Percentiles rank a stretch among this genome's conserved stretches.
These are phyloP conservation scores for Tulasnella calospora DNA, from an alignment of 768 basidiomycete genomes.

Conservation along the genomic window DNA sequence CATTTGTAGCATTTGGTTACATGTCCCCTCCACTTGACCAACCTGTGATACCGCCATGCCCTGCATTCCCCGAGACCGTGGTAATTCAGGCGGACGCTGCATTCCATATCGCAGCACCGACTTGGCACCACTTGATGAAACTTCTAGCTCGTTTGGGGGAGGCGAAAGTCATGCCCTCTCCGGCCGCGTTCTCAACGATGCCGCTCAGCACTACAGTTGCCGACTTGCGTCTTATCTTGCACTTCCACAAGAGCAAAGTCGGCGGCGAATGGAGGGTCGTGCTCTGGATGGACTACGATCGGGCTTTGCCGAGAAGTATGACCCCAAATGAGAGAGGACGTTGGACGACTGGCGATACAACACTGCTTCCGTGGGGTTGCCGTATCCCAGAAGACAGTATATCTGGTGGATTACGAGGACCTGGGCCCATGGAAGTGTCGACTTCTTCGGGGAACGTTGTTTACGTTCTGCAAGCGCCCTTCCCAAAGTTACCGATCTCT, in stretches of 20 bases:
- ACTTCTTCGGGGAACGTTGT: neutral
- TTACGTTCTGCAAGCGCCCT: slow-evolving; percentile 16
- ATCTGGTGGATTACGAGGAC: neutral
- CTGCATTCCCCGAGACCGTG: slow-evolving; percentile 65
- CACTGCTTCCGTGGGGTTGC: slow-evolving; percentile 52
- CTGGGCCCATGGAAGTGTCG: slow-evolving; percentile 6
- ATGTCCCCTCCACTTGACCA: neutral
- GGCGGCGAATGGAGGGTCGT: slow-evolving; percentile 62
- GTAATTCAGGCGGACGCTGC: slow-evolving; percentile 65
- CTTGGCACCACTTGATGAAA: slow-evolving; percentile 68
- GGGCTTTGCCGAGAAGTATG: slow-evolving; percentile 48
- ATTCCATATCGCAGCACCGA: slow-evolving; percentile 67
- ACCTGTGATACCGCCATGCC: slow-evolving; percentile 44
- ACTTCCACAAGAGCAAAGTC: slow-evolving; percentile 64
- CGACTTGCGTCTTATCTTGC: slow-evolving; percentile 66
- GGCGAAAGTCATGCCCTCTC: slow-evolving; percentile 63
- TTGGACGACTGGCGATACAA: slow-evolving; percentile 57
- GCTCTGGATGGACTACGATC: slow-evolving; percentile 72
- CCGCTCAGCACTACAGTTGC: slow-evolving; percentile 37
- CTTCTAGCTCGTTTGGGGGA: slow-evolving; percentile 68
- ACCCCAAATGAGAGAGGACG: slow-evolving; percentile 44
- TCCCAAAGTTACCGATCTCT: slow-evolving; percentile 16
- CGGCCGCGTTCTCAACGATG: slow-evolving; percentile 60
- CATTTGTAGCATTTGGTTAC: slow-evolving; percentile 14
- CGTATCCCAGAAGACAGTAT: slow-evolving; percentile 45